Conservation (phyloP, 352 stramenopile species). For the Globisporangium orthogonon region DNA sequence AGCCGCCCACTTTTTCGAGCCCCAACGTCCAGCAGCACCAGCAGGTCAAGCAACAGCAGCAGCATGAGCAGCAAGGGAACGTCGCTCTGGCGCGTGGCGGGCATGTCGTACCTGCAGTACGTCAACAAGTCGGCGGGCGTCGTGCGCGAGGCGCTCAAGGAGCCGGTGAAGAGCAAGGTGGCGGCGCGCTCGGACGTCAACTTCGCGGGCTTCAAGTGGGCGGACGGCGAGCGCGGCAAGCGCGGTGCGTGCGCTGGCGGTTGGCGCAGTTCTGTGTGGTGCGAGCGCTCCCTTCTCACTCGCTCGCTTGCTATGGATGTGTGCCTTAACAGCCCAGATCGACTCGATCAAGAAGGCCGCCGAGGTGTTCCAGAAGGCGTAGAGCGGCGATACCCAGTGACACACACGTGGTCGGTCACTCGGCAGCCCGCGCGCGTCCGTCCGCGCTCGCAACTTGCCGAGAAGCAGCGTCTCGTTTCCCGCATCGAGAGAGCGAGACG, state of each 20-base stretch:
- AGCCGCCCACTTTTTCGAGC: too few species aligned
- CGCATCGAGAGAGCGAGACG: not conserved
- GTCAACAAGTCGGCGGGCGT: constrained; percentile 78
- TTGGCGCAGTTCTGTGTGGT: not conserved
- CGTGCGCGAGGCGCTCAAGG: constrained; percentile 73
- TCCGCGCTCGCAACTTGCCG: too few species aligned
- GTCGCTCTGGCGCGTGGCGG: constrained; percentile 82
- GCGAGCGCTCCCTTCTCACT: not conserved
- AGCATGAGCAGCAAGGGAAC: constrained; percentile 76
- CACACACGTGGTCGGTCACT: not conserved
- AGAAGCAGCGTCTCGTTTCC: not conserved
- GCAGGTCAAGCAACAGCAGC: not conserved
- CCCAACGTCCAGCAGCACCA: constrained; percentile 2
- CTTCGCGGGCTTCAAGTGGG: constrained; percentile 85
- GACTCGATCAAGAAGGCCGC: constrained; percentile 81
- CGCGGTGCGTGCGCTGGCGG: constrained; percentile 32
- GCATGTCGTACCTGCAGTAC: constrained; percentile 87
- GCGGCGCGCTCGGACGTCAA: constrained; percentile 63
- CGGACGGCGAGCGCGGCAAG: constrained; percentile 70
- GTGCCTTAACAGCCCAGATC: constrained; percentile 38
- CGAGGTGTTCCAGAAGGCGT: constrained; percentile 64
- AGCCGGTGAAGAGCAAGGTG: constrained; percentile 85
- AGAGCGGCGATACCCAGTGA: constrained; percentile 1
- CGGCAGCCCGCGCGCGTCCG: not conserved
- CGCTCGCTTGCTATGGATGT: not conserved